Evolutionary conservation across 2,329 filamentous ascomycete species (phyloP).

Genomic region (Alternaria sp.): DNA sequence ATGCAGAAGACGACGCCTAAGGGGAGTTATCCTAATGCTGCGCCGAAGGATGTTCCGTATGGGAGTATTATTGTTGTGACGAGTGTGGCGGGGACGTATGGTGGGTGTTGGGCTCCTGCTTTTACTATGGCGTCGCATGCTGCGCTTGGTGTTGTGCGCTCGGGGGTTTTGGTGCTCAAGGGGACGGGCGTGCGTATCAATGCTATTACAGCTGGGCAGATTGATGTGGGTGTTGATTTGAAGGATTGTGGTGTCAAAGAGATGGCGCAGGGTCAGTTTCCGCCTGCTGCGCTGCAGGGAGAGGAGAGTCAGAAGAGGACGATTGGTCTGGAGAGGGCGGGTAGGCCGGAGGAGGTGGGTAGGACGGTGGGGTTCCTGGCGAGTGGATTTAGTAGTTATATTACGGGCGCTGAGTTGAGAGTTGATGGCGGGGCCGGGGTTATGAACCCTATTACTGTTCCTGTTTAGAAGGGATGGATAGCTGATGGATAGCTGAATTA

Average conservation of each 20-base stretch:
- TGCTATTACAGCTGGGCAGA: conserved; percentile 56
- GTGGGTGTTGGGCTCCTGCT: conserved; percentile 65
- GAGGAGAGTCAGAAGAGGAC: conserved; percentile 56
- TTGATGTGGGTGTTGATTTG: conserved; percentile 56
- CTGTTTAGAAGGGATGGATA: conserved; percentile 23
- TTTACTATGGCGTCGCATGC: conserved; percentile 68
- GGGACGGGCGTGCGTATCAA: conserved; percentile 66
- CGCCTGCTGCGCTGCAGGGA: conserved; percentile 61
- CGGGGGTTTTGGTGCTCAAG: conserved; percentile 64
- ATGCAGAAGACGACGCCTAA: conserved; percentile 66
- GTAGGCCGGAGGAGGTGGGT: conserved; percentile 64
- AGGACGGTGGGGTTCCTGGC: conserved; percentile 68
- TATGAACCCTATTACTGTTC: conserved; percentile 50
- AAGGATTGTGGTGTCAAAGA: conserved; percentile 43
- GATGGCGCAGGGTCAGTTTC: conserved; percentile 62
- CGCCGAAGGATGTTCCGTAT: conserved; percentile 65
- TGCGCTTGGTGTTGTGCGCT: conserved; percentile 65
- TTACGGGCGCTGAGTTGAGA: conserved; percentile 67
- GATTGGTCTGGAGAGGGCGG: conserved; percentile 65
- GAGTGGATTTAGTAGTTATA: conserved; percentile 67
- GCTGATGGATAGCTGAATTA: fast-evolving
- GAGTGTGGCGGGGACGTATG: conserved; percentile 63
- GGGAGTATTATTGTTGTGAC: conserved; percentile 68
- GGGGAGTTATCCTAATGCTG: conserved; percentile 65
- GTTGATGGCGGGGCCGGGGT: conserved; percentile 65